Evolutionary conservation across 2,329 filamentous ascomycete species (phyloP), one percentile per base, ranked within the genome.

Genomic region (Sporothrix sp.): DNA sequence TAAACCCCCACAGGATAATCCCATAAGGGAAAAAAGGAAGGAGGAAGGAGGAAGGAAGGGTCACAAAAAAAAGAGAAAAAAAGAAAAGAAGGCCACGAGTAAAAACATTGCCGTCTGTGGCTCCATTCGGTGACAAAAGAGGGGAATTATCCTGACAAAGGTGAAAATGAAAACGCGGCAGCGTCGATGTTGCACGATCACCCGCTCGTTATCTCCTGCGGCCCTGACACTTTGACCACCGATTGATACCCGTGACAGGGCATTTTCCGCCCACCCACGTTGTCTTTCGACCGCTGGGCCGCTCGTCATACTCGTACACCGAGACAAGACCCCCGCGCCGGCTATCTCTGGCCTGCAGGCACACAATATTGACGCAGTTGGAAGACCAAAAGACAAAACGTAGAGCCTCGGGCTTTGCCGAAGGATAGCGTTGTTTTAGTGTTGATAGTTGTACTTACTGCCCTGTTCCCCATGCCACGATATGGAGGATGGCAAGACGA

Each of bases 61-160:
- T 28, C 25, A 28, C 10, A 10, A 28, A 28, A 25, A 44, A 21
- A 18, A 20, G 13, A 10, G 10, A 7, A 35, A 37, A 36, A 20
- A 16, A 16, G 20, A 18, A 25, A 4, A 38, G 1, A 23, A 2
- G 10, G 10, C 11, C 20, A 20, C 11, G 3, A 9, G 5, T 28
- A 21, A 11, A 5, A 38, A 38, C 20, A 40, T 4, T 13, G 23
- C 10, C 21, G 14, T 33, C 23, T 14, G 28, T 46, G 13, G 38
- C 7, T n/a, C 14, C 11, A 23, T 32, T 48, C 46, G 46, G 46
- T 48, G 46, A 48, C 46, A 40, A 37, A 39, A 40, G 10, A n/a
- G 33, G 46, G 25, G 25, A 48, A 28, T 35, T 16, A 28, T 23
- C 39, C 35, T 2, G 13, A 14, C 18, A 38, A n/a, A n/a, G n/a